Base-by-base conservation (phyloP, 352 stramenopile genomes). In the Phytopythium oedochilum region DNA sequence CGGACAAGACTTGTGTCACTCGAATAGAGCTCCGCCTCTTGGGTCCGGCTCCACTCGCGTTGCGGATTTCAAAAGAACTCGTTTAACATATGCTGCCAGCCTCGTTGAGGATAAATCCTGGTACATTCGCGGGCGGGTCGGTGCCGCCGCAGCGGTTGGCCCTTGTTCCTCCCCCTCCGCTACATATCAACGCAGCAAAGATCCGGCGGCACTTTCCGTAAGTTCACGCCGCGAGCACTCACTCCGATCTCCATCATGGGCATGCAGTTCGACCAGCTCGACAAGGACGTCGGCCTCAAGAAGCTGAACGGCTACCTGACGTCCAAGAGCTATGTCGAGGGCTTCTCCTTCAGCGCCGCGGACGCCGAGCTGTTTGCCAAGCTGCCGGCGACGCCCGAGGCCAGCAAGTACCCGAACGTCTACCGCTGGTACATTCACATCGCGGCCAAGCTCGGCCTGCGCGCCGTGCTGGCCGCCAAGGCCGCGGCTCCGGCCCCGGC, bases 271-370 rank as follows among this genome's bases (percentile, higher is more conserved):
- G 71, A 81, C 59, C 75, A 83, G 62, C 55, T 89, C 45, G 60
- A 85, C 70, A 69, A 72, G 53, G 70, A 78, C 55, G 61, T 68
- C 18, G 79, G 77, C 62, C 61, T 89, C 39, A 86, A 86, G 69
- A 89, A 89, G 69, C 75, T 89, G 2, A 89, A 89, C 61, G 78
- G 81, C 60, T 95, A 88, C 75, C 79, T 95, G 39, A 83, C 69
- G 28, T 71, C 71, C 60, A 77, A 77, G 50, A 89, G 73, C 50
- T 95, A 95, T 71, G 70, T 95, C 32, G 78, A 88, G 47, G 86
- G 82, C 49, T 93, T 68, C 68, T 65, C 76, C 39, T 90, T 91
- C 57, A 84, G 74, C 47, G 63, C 72, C 12, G 75, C 75, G 32
- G 86, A 95, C 59, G 68, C 71, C 15, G 63, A 66, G n/a, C 43